Conservation (phyloP, 78 protist genomes). For the Dictyostelium citrinum region DNA sequence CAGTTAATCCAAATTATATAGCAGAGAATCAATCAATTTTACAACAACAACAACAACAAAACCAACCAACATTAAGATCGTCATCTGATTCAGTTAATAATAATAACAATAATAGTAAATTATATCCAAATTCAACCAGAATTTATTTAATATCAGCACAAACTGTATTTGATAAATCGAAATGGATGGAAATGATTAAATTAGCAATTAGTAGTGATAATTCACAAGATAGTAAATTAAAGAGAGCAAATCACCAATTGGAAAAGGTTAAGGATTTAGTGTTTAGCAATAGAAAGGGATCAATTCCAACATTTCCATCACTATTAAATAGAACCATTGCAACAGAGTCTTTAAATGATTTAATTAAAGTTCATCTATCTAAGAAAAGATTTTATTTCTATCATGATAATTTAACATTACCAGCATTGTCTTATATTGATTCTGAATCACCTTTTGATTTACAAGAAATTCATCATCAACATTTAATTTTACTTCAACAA, state of each 20-base stretch:
- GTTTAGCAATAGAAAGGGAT: neutral
- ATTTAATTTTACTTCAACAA: neutral
- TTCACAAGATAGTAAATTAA: neutral
- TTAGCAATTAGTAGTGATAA: neutral
- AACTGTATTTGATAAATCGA: conserved; percentile 49
- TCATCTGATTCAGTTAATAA: neutral
- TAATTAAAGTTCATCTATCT: conserved; percentile 36
- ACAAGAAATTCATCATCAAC: conserved; percentile 21
- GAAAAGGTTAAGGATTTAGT: conserved; percentile 19
- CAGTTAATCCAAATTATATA: conserved; percentile 21
- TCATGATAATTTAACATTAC: conserved; percentile 37
- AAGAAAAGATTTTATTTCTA: conserved; percentile 42
- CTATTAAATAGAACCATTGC: conserved; percentile 21
- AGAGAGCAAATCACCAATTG: conserved; percentile 4
- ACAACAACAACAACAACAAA: conserved; percentile 4
- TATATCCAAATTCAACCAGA: neutral
- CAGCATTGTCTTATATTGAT: conserved; percentile 16
- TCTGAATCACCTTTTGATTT: neutral
- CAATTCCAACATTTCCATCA: conserved; percentile 48
- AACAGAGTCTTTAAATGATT: conserved; percentile 20
- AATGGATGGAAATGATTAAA: conserved; percentile 63
- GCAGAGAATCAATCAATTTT: neutral
- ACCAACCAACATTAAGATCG: neutral
- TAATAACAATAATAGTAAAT: neutral
- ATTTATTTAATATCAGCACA: conserved; percentile 50